Conservation (phyloP, 2,329 filamentous ascomycete genomes). For the Aspergillus versicolor region DNA sequence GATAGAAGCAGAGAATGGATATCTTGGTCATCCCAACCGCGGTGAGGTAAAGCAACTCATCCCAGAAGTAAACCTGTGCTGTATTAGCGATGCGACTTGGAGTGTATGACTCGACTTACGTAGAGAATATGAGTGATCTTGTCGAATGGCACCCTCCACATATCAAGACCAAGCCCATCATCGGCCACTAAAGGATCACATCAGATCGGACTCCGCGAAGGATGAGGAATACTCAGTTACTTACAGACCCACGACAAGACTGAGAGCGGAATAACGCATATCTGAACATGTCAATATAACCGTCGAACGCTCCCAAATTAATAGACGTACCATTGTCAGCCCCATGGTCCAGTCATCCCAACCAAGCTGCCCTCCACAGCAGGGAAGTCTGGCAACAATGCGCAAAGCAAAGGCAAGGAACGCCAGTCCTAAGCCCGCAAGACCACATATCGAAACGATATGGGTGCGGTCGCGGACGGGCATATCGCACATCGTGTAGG, state of each 20-base stretch:
- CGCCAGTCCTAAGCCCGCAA: slow-evolving; percentile 36
- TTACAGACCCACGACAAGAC: slow-evolving; percentile 27
- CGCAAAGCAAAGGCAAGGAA: slow-evolving; percentile 35
- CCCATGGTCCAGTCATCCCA: slow-evolving; percentile 42
- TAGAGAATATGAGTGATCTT: slow-evolving; percentile 45
- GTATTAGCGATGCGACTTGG: slow-evolving; percentile 6
- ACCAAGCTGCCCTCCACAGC: slow-evolving; percentile 37
- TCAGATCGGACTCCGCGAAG: no score
- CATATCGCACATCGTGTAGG: slow-evolving; percentile 38
- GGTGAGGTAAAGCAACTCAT: slow-evolving; percentile 33
- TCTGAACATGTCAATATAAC: no score
- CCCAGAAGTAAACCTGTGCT: slow-evolving; percentile 29
- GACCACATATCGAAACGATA: slow-evolving; percentile 31
- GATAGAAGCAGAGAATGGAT: slow-evolving; percentile 40
- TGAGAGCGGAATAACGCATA: slow-evolving; percentile 22
- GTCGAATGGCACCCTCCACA: slow-evolving; percentile 47
- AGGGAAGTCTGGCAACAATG: slow-evolving; percentile 37
- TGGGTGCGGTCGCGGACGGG: slow-evolving; percentile 37
- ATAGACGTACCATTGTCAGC: slow-evolving; percentile 14
- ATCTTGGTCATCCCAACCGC: slow-evolving; percentile 34
- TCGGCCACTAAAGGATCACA: slow-evolving; percentile 31
- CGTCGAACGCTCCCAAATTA: not conserved
- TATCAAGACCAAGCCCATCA: slow-evolving; percentile 44
- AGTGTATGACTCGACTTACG: slow-evolving; percentile 22
- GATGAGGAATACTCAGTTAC: slow-evolving; percentile 1